Conservation (phyloP, 345 rosid genomes). For the Sisymbrium altissimum region DNA sequence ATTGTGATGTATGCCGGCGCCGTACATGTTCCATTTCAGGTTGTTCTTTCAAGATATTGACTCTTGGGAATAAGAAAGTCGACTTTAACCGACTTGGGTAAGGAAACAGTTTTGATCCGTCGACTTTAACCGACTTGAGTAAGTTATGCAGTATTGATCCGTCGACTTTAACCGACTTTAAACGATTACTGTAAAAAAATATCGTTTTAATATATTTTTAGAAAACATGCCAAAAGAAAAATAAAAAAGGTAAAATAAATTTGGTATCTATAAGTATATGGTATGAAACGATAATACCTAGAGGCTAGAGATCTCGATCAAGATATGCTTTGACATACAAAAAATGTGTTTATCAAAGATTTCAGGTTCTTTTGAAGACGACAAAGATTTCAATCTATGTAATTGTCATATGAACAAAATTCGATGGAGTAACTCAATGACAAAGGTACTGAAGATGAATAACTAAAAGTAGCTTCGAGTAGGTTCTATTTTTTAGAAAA, state of each 20-base stretch:
- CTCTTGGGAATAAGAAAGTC: slow-evolving; percentile 4
- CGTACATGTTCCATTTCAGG: background rate
- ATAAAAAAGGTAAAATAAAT: background rate
- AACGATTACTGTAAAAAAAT: no score
- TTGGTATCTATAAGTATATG: background rate
- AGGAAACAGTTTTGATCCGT: no score
- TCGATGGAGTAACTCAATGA: background rate
- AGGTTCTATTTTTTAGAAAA: slow-evolving; percentile 1
- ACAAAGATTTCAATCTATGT: slow-evolving; percentile 1
- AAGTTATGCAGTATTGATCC: no score
- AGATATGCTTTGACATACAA: background rate
- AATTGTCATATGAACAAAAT: background rate
- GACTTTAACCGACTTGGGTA: no score
- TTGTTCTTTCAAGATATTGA: background rate
- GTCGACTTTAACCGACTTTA: no score
- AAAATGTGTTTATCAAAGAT: background rate
- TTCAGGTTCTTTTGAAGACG: background rate
- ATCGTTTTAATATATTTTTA: no score
- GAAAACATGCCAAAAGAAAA: background rate
- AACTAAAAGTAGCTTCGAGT: slow-evolving; percentile 13
- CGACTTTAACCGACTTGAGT: no score
- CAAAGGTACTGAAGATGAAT: background rate
- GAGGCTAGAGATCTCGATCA: background rate
- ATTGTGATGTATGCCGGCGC: background rate
- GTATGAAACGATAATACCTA: background rate